Percentiles rank a stretch among this genome's conserved stretches.
phyloP scores from a whole-genome alignment of 176 grass and related monocot genomes.

The Phoenix roebelenii region DNA sequence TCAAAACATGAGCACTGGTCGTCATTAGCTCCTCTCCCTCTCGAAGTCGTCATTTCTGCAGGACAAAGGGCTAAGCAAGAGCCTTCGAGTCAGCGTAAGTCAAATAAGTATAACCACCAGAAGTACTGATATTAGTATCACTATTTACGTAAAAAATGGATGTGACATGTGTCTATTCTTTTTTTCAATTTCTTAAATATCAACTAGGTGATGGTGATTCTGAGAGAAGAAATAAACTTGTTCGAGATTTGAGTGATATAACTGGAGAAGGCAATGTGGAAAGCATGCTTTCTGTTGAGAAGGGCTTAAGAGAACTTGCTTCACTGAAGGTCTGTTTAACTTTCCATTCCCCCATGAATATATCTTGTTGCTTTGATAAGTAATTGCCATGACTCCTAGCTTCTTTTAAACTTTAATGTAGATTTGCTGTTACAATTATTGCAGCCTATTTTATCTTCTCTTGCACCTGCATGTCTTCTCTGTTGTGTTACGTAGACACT shows the following conservation, averaged over 20 bases:
- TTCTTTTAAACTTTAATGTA: too few relatives aligned
- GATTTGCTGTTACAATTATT: too few relatives aligned
- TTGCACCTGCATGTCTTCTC: slow-evolving; percentile 6
- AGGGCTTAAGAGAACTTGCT: slow-evolving; percentile 85
- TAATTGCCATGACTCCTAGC: too few relatives aligned
- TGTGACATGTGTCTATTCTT: slow-evolving; percentile 3
- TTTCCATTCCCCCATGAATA: too few relatives aligned
- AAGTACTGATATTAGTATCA: background rate
- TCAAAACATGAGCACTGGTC: slow-evolving; percentile 93
- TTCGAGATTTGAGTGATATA: slow-evolving; percentile 46
- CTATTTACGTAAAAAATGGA: background rate
- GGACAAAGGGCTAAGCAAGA: slow-evolving; percentile 79
- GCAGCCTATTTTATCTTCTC: background rate
- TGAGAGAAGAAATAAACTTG: slow-evolving; percentile 41
- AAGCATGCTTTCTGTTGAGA: slow-evolving; percentile 89
- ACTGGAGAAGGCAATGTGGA: slow-evolving; percentile 86
- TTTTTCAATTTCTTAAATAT: background rate
- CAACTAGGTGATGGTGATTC: slow-evolving; percentile 34
- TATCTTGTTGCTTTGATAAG: background rate
- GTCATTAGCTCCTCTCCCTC: slow-evolving; percentile 84
- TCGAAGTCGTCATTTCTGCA: slow-evolving; percentile 75
- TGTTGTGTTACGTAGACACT: background rate
- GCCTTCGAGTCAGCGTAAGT: slow-evolving; percentile 30
- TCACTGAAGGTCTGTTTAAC: slow-evolving; percentile 53
- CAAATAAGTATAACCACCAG: background rate